These are phyloP conservation scores for Nissolia schottii DNA, from an alignment of 306 rosid species.

Conservation along the genomic window DNA sequence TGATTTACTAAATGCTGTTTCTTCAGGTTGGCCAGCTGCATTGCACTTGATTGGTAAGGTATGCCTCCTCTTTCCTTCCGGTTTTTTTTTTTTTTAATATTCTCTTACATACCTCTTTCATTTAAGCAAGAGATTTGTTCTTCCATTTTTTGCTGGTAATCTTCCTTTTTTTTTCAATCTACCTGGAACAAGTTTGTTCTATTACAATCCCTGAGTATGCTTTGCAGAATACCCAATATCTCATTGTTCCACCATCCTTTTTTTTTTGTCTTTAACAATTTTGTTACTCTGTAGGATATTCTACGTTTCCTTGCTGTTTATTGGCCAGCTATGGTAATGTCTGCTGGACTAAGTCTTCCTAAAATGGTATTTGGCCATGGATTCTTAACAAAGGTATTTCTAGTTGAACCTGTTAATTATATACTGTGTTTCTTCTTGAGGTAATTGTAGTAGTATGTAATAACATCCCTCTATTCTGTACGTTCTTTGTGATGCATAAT, in stretches of 20 bases:
- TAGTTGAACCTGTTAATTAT: slow-evolving; percentile 3
- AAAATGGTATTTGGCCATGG: slow-evolving; percentile 98
- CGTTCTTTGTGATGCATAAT: background rate
- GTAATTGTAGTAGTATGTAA: background rate
- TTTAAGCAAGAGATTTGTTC: slow-evolving; percentile 1
- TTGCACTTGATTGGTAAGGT: slow-evolving; percentile 98
- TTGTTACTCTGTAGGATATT: slow-evolving; percentile 63
- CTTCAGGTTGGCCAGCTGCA: slow-evolving; percentile 90
- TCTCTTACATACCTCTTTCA: background rate
- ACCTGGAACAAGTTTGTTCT: background rate
- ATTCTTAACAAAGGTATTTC: slow-evolving; percentile 84
- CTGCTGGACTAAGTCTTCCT: slow-evolving; percentile 88
- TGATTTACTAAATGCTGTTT: slow-evolving; percentile 56
- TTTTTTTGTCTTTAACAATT: slow-evolving; percentile 4
- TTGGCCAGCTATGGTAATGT: slow-evolving; percentile 99
- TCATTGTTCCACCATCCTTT: background rate
- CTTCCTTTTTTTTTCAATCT: background rate
- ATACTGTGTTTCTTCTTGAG: slow-evolving; percentile 15
- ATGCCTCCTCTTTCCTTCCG: slow-evolving; percentile 15
- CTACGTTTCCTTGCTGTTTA: slow-evolving; percentile 94
- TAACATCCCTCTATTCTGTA: background rate
- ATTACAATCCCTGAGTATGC: slow-evolving; percentile 5
- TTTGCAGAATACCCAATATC: slow-evolving; percentile 4
- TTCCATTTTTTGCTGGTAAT: background rate
- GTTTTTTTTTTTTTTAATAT: background rate